Conservation (phyloP, 2,329 filamentous ascomycete genomes). For the Beauveria rudraprayagi region DNA sequence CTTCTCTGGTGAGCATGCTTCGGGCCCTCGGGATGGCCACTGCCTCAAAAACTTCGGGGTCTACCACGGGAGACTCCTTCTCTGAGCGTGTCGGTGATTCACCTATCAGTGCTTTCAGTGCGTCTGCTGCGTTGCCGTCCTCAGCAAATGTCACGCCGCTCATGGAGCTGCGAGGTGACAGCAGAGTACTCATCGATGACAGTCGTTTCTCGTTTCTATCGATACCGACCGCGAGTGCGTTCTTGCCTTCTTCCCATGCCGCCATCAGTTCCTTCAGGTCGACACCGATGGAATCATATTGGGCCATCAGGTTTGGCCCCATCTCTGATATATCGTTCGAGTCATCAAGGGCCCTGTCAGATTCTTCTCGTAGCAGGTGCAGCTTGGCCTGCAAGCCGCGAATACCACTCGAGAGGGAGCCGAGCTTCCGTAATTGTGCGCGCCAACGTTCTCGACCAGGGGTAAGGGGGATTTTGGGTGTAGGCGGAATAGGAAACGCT, state of each 20-base stretch:
- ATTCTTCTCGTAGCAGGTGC: conserved; percentile 84
- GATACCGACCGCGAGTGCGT: conserved; percentile 72
- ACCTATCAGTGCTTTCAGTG: conserved; percentile 71
- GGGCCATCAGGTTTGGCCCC: conserved; percentile 68
- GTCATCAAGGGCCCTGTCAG: conserved; percentile 68
- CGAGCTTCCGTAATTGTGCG: conserved; percentile 79
- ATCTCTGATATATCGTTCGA: conserved; percentile 66
- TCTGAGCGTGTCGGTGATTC: conserved; percentile 50
- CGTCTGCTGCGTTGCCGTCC: conserved; percentile 44
- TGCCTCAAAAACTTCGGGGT: conserved; percentile 85
- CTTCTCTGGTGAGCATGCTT: conserved; percentile 69
- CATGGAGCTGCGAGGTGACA: conserved; percentile 55
- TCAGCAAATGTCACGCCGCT: conserved; percentile 60
- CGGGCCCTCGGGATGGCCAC: conserved; percentile 65
- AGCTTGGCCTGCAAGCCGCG: conserved; percentile 90
- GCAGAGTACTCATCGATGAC: conserved; percentile 50
- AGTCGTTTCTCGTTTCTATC: conserved; percentile 69
- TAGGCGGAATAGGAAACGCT: conserved; percentile 47
- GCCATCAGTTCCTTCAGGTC: conserved; percentile 75
- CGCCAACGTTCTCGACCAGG: conserved; percentile 78
- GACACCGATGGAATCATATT: conserved; percentile 89
- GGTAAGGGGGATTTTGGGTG: conserved; percentile 53
- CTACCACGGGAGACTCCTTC: conserved; percentile 49
- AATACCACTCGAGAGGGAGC: conserved; percentile 81
- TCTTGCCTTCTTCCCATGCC: conserved; percentile 82